phyloP scores from a whole-genome alignment of 2,329 filamentous ascomycete species.

The Zasmidium citrigriseum region DNA sequence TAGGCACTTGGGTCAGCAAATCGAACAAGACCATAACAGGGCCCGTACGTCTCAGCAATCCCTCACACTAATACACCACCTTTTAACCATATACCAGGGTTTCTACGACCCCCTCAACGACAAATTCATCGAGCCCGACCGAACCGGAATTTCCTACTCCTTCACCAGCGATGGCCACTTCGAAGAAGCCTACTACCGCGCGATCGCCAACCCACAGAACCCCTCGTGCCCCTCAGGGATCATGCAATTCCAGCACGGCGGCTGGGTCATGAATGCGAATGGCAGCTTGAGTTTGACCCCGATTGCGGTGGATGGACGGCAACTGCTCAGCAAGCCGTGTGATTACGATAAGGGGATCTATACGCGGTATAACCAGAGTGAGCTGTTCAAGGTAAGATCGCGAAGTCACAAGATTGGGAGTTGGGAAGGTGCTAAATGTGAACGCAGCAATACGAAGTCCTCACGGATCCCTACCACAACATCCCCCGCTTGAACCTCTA shows the following conservation, averaged over 20 bases:
- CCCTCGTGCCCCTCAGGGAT: conserved; percentile 65
- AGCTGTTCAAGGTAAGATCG: conserved; percentile 59
- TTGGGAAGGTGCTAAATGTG: not conserved
- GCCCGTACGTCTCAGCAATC: conserved; percentile 57
- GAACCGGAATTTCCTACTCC: conserved; percentile 72
- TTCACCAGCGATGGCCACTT: conserved; percentile 68
- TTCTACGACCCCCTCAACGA: conserved; percentile 71
- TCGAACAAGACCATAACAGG: conserved; percentile 69
- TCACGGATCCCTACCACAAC: conserved; percentile 62
- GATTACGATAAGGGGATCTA: conserved; percentile 56
- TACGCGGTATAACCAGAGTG: conserved; percentile 67
- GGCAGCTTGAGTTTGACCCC: conserved; percentile 62
- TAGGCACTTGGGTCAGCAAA: conserved; percentile 74
- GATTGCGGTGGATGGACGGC: conserved; percentile 66
- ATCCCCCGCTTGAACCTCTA: conserved; percentile 65
- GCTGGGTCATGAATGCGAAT: conserved; percentile 57
- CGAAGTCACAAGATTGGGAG: not conserved
- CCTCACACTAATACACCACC: too few relatives aligned
- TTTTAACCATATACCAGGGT: conserved; percentile 46
- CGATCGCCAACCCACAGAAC: conserved; percentile 60
- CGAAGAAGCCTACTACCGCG: conserved; percentile 70
- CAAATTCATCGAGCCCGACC: conserved; percentile 63
- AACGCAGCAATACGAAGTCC: conserved; percentile 46
- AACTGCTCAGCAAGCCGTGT: conserved; percentile 67
- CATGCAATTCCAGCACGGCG: conserved; percentile 74